These are phyloP conservation scores for Cladobotryum mycophilum DNA, from an alignment of 2,329 filamentous ascomycete genomes.

Conservation along the genomic window DNA sequence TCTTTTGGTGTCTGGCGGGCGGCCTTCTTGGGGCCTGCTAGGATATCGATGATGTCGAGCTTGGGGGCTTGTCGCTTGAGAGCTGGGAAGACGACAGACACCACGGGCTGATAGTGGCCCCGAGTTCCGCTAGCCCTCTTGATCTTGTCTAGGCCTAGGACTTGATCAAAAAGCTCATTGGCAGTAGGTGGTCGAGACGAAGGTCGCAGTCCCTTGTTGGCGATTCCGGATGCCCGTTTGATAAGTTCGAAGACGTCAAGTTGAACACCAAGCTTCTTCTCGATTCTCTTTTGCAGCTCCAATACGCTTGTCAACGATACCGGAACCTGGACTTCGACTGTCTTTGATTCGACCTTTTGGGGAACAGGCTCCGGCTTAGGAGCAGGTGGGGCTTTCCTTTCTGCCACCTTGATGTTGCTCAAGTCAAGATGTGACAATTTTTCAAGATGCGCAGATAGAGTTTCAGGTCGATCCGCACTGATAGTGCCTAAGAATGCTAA, in stretches of 20 bases:
- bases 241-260: constrained; percentile 85
- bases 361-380: constrained; percentile 32
- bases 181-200: constrained; percentile 56
- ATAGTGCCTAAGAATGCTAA: constrained; percentile 83
- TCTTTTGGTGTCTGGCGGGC: constrained; percentile 20
- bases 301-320: constrained; percentile 75
- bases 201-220: constrained; percentile 79
- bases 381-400: constrained; percentile 39
- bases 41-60: constrained; percentile 76
- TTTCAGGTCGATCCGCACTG: constrained; percentile 61
- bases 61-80: constrained; percentile 28
- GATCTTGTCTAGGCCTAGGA: constrained; percentile 62
- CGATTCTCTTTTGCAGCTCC: constrained; percentile 73
- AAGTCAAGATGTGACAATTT: constrained; percentile 82
- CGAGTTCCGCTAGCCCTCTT: constrained; percentile 42
- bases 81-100: constrained; percentile 50
- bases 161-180: constrained; percentile 82
- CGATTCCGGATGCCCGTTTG: constrained; percentile 73
- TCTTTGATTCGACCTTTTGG: constrained; percentile 37
- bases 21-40: constrained; percentile 42
- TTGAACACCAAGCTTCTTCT: constrained; percentile 69
- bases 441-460: constrained; percentile 63
- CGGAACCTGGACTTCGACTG: constrained; percentile 60
- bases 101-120: constrained; percentile 65
- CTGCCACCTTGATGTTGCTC: constrained; percentile 84